Conservation (phyloP, 2,329 filamentous ascomycete genomes). For the Clonostachys sp. region DNA sequence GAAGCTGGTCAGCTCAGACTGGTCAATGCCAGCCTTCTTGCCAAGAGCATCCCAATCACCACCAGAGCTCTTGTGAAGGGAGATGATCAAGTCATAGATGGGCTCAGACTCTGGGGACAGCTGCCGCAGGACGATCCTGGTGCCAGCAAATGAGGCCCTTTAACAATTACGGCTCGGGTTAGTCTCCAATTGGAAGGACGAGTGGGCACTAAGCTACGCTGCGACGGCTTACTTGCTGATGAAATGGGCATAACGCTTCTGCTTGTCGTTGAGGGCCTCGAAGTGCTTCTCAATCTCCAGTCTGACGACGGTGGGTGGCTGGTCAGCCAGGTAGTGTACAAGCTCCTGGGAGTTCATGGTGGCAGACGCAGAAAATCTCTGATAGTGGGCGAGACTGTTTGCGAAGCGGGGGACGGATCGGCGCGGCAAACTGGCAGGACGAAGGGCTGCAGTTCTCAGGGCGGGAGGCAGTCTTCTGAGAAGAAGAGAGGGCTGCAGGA, state of each 20-base stretch:
- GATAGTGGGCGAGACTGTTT: constrained; percentile 7
- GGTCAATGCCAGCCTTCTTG: constrained; percentile 57
- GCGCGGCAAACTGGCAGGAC: constrained; percentile 10
- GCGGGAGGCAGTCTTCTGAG: constrained; percentile 24
- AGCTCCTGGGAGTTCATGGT: constrained; percentile 56
- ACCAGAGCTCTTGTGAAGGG: constrained; percentile 59
- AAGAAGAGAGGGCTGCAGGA: constrained; percentile 22
- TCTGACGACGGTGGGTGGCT: constrained; percentile 81
- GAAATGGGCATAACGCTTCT: constrained; percentile 89
- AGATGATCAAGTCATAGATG: constrained; percentile 77
- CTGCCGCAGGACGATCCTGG: constrained; percentile 74
- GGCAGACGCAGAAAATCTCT: constrained; percentile 26
- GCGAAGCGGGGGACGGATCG: constrained; percentile 8
- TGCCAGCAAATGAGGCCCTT: constrained; percentile 74
- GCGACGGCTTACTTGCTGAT: constrained; percentile 62
- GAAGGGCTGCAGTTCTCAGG: constrained; percentile 19
- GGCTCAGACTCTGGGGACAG: constrained; percentile 76
- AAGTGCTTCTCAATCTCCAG: constrained; percentile 94
- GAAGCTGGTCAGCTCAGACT: constrained; percentile 62
- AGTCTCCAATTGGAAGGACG: no score
- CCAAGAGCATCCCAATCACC: constrained; percentile 70
- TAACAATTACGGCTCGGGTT: not conserved
- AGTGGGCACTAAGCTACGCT: not conserved
- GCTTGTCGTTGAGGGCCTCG: constrained; percentile 65
- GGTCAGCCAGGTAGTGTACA: constrained; percentile 82